Conservation (phyloP, 2,329 filamentous ascomycete species). For the Hypomyces perniciosus region DNA sequence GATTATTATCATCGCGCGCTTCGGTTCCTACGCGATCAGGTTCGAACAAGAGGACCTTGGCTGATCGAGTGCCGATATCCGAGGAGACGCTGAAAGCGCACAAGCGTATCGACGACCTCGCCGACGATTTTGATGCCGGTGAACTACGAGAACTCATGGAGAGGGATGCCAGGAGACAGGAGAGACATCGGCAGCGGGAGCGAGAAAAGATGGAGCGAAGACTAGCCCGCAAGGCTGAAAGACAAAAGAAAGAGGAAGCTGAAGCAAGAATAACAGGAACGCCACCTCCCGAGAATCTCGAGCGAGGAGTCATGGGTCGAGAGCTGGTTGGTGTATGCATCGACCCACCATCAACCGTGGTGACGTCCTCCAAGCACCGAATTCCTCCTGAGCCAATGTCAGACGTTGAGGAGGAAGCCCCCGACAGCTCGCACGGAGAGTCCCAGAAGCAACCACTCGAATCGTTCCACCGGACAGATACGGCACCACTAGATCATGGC, state of each 20-base stretch:
- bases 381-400: constrained; percentile 20
- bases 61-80: constrained; percentile 47
- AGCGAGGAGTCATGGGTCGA: constrained; percentile 55
- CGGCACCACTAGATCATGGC: constrained; percentile 14
- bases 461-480: constrained; percentile 27
- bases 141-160: constrained; percentile 87
- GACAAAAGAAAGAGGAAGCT: constrained; percentile 53
- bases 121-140: constrained; percentile 77
- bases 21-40: constrained; percentile 42
- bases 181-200: constrained; percentile 65
- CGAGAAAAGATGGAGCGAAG: constrained; percentile 60
- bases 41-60: constrained; percentile 47
- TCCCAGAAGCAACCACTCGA: constrained; percentile 20
- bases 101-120: constrained; percentile 64
- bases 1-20: constrained; percentile 44
- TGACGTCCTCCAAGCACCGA: constrained; percentile 51
- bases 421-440: constrained; percentile 3
- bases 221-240: constrained; percentile 61
- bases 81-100: constrained; percentile 56
- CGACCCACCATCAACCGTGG: constrained; percentile 47
- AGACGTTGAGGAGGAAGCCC: constrained; percentile 16
- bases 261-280: constrained; percentile 47
- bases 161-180: constrained; percentile 72
- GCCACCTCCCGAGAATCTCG: constrained; percentile 50
- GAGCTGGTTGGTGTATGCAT: constrained; percentile 52